Evolutionary conservation across 73 alveolate species (phyloP), one percentile per base, ranked within the genome.

Genomic region (Paramecium caudatum): DNA sequence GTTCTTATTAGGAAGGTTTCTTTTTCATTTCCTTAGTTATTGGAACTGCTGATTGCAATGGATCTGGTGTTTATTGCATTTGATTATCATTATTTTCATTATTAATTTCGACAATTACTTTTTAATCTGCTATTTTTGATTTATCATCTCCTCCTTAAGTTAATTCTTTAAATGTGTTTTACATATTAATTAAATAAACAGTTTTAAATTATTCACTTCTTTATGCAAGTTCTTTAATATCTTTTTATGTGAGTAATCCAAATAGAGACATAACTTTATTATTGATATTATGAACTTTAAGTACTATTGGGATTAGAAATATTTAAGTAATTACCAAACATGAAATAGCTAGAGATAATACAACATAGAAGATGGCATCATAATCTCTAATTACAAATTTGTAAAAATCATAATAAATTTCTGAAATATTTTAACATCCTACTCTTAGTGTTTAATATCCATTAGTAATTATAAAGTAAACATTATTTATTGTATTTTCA

Each of bases 211-310:
- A 68, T 68, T 68, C 84, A 68, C 84, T 34, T 37, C 84, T 68
- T 0, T 10, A 32, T n/a, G 84, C 84, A 12, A 68, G 15, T 68
- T 68, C 84, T 68, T 68, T 68, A n/a, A 68, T 68, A 37, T 68
- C 84, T n/a, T 68, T 68, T 32, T 32, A 37, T 17, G 47, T 34
- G 16, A 68, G 6, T 33, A 68, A 32, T n/a, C 84, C 84, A 32
- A 68, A 68, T 68, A 68, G 34, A 16, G 84, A 68, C 84, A 68
- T 68, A 3, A 68, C 84, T 34, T 68, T 68, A 68, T 37, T 68
- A 37, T 68, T 68, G 36, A 68, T 68, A 37, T 68, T 37, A 34
- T 68, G 84, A 34, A 68, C 36, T 23, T 68, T 68, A 32, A 68
- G 37, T 3, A 68, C 84, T 1, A 68, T 30, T 0, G 84, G 84